Evolutionary conservation across 2,329 filamentous ascomycete genomes (phyloP).

Genomic region (Hypoxylon sp.): DNA sequence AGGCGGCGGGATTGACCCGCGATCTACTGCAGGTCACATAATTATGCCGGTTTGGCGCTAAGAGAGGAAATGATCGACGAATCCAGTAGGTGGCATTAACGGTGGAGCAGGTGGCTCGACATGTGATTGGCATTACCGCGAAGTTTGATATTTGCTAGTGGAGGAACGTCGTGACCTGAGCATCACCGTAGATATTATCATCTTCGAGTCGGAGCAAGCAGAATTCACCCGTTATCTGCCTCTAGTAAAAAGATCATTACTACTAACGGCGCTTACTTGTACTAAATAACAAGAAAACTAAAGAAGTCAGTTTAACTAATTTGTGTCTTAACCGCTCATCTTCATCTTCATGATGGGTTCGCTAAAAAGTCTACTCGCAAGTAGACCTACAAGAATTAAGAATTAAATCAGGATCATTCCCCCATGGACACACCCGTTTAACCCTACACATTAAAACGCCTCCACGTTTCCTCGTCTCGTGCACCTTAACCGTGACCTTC

Average conservation of each 20-base stretch:
- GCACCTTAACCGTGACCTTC: background rate
- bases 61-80: constrained; percentile 30
- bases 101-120: constrained; percentile 25
- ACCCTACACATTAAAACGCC: constrained; percentile 29
- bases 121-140: constrained; percentile 1
- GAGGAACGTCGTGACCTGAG: background rate
- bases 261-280: background rate
- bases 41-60: constrained; percentile 27
- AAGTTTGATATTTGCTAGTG: background rate
- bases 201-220: background rate
- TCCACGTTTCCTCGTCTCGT: constrained; percentile 17
- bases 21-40: constrained; percentile 33
- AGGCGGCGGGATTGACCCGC: constrained; percentile 17
- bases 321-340: constrained; percentile 9
- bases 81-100: constrained; percentile 29
- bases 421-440: constrained; percentile 12
- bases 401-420: constrained; percentile 9
- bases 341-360: background rate
- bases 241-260: background rate
- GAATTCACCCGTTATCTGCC: background rate
- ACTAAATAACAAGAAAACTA: background rate
- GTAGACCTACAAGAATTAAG: constrained; percentile 21
- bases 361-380: background rate
- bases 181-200: background rate
- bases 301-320: background rate